These are phyloP conservation scores for Globisporangium rhizosaccharum DNA, from an alignment of 352 stramenopile genomes.

Conservation along the genomic window DNA sequence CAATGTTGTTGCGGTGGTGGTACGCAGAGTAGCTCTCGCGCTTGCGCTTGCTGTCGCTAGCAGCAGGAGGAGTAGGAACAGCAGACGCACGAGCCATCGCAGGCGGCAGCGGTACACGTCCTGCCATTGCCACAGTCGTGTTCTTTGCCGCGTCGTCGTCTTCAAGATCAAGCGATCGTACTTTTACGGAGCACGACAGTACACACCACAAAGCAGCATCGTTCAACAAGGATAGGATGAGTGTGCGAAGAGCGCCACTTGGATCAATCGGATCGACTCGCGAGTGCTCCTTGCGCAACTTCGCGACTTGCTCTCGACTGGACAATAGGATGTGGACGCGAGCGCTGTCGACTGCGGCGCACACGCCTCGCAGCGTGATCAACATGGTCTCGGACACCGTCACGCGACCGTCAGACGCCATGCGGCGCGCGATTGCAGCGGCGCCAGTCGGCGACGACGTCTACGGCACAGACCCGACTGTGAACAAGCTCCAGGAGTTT, in stretches of 20 bases:
- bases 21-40: slow-evolving; percentile 1
- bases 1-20: not conserved
- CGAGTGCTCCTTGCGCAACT: too few species aligned
- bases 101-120: too few species aligned
- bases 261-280: too few species aligned
- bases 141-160: too few species aligned
- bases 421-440: slow-evolving; percentile 88
- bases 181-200: too few species aligned
- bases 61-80: not conserved
- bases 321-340: slow-evolving; percentile 8
- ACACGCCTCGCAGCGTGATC: slow-evolving; percentile 22
- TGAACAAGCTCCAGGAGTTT: slow-evolving; percentile 90
- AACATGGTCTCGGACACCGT: slow-evolving; percentile 98
- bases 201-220: too few species aligned
- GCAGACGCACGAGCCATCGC: not conserved
- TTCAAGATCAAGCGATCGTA: too few species aligned
- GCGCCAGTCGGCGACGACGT: slow-evolving; percentile 80
- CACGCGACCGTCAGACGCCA: slow-evolving; percentile 87
- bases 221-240: too few species aligned
- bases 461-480: slow-evolving; percentile 88
- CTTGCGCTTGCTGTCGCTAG: slow-evolving; percentile 27
- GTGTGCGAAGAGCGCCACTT: too few species aligned
- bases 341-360: slow-evolving; percentile 2
- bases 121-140: not conserved
- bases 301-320: not conserved